Percentiles rank a stretch among this genome's conserved stretches.
Conservation (phyloP, 345 rosid species). For the Dipteronia sinensis region DNA sequence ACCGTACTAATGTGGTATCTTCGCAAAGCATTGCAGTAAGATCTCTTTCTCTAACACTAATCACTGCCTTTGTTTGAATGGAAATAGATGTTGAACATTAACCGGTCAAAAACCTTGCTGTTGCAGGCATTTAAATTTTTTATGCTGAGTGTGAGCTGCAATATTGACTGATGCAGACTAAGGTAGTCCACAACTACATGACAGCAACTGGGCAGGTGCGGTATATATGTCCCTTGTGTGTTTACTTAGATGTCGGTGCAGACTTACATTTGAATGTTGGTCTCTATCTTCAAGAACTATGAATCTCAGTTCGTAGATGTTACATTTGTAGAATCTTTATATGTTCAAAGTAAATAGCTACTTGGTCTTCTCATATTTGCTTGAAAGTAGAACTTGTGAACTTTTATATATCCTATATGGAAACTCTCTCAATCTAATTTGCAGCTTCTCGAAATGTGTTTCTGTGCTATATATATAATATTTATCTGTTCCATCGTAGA, state of each 20-base stretch:
- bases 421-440: background rate
- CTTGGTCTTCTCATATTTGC: background rate
- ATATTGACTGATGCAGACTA: slow-evolving; percentile 7
- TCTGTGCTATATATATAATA: background rate
- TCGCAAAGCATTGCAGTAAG: slow-evolving; percentile 18
- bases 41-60: slow-evolving; percentile 11
- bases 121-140: slow-evolving; percentile 9
- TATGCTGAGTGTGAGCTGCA: slow-evolving; percentile 3
- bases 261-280: background rate
- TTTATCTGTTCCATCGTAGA: slow-evolving; percentile 7
- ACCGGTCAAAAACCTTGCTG: background rate
- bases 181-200: background rate
- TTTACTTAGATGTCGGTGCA: background rate
- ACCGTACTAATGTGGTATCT: background rate
- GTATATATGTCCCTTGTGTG: background rate
- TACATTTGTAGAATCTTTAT: background rate
- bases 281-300: background rate
- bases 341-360: background rate
- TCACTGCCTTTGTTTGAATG: background rate
- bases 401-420: background rate
- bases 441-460: background rate
- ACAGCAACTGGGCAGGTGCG: slow-evolving; percentile 16
- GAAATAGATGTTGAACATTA: slow-evolving; percentile 4
- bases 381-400: background rate
- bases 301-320: background rate